Evolutionary conservation across 768 basidiomycete genomes (phyloP), one percentile per base, ranked within the genome.

Genomic region (Tylopilus plumbeoviolaceoides): DNA sequence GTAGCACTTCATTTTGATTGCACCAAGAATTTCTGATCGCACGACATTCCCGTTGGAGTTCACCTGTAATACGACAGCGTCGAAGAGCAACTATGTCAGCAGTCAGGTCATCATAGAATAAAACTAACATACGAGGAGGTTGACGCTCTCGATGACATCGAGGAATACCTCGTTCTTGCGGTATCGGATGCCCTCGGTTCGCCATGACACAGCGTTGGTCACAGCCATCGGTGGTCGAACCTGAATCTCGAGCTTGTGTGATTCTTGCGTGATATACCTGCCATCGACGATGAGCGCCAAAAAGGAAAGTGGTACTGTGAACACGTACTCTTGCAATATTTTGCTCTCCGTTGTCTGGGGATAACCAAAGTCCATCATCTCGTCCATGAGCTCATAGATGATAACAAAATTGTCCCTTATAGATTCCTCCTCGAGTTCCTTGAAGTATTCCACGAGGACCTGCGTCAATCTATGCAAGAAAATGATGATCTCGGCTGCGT

Each of bases 331-430:
- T 73, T 98, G 95, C 47, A 98, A 72, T 61, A 98, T 99, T 78
- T 99, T 98, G 79, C 91, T 93, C 75, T 99, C 97, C 15, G 97
- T 98, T 39, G 95, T 99, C 71, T 98, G 97, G 0, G 97, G 95
- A 68, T 88, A 98, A 8, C 97, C 97, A 72, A 97, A 99, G 75
- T 99, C 97, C 94, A 98, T 98, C 92, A 98, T 98, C 77, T 99
- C 97, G 64, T 98, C 95, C 76, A 99, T 81, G 49, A 98, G 82
- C 68, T 98, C 95, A 70, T 97, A 99, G 47, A 99, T 97, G 67
- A 99, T 97, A 38, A 99, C 97, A 66, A 99, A 99, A 66, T 99
- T 99, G 72, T 99, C 97, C 8, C 97, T 80, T 66, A 99, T 98
- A 44, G 92, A 95, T 75, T 99, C 97, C 66, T 98, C 97, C 68